Percentiles rank a stretch among this genome's conserved stretches.
These are phyloP conservation scores for Oligophagozyma castellii DNA, from an alignment of 1,139 yeast genomes.

Conservation along the genomic window DNA sequence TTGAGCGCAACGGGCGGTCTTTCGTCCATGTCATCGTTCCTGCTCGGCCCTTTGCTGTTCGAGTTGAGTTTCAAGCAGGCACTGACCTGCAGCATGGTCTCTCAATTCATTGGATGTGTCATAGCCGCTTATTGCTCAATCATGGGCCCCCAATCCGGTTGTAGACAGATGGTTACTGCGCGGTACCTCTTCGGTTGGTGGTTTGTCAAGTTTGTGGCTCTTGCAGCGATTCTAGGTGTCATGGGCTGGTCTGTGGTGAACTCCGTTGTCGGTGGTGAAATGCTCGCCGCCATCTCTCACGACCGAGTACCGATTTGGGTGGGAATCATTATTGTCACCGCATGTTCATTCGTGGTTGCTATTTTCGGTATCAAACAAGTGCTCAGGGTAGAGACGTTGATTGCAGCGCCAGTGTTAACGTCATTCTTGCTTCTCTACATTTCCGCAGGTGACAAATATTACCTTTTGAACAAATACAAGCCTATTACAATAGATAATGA, in stretches of 20 bases:
- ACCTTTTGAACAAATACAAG: constrained; percentile 17
- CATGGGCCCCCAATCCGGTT: constrained; percentile 81
- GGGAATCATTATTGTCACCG: constrained; percentile 59
- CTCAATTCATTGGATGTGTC: constrained; percentile 52
- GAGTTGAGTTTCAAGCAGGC: constrained; percentile 54
- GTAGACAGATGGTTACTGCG: constrained; percentile 76
- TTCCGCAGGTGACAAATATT: constrained; percentile 43
- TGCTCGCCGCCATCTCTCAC: constrained; percentile 48
- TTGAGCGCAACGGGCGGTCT: constrained; percentile 73
- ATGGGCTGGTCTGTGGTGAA: constrained; percentile 81
- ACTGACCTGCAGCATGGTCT: constrained; percentile 45
- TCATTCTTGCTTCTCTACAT: constrained; percentile 60
- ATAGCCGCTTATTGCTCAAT: constrained; percentile 71
- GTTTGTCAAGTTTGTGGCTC: constrained; percentile 59
- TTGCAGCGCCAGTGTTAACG: constrained; percentile 57
- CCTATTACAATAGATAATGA: constrained; percentile 27
- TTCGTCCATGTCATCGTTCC: constrained; percentile 71
- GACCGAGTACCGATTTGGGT: constrained; percentile 53
- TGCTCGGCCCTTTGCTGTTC: constrained; percentile 58
- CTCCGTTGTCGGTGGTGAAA: constrained; percentile 77
- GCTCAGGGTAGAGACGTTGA: constrained; percentile 49
- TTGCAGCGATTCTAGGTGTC: constrained; percentile 60
- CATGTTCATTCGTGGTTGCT: constrained; percentile 51
- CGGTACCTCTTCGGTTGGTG: constrained; percentile 74
- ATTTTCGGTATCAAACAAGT: constrained; percentile 66